Evolutionary conservation across 2,329 filamentous ascomycete species (phyloP).

Genomic region (Pseudocercospora macadamiae): DNA sequence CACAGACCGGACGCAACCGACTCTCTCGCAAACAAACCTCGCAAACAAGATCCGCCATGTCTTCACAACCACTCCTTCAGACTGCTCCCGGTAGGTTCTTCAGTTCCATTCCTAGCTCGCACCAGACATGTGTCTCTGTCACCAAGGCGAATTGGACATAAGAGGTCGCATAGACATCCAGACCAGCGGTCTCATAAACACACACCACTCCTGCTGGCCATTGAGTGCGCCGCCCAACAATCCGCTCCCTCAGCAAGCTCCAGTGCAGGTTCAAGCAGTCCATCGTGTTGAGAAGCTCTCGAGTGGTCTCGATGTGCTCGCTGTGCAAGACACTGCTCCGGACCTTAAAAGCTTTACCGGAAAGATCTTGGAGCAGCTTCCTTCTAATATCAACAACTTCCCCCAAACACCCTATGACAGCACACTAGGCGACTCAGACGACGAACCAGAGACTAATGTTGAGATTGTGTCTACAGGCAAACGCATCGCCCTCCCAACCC

Average conservation of each 20-base stretch:
- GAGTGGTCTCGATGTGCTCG: not conserved
- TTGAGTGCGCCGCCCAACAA: not conserved
- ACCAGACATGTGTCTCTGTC: not conserved
- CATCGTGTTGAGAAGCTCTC: not conserved
- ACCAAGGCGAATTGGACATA: not conserved
- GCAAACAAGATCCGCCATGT: slow-evolving; percentile 64
- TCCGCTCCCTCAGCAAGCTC: not conserved
- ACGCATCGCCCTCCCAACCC: slow-evolving; percentile 94
- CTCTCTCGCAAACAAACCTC: not conserved
- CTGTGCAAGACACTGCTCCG: too few species aligned
- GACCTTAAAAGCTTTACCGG: too few species aligned
- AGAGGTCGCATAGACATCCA: not conserved
- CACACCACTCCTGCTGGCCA: not conserved
- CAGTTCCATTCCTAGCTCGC: not conserved
- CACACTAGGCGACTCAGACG: not conserved
- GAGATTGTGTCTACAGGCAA: slow-evolving; percentile 67
- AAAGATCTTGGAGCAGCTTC: too few species aligned
- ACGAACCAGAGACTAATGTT: not conserved
- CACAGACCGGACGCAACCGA: too few species aligned
- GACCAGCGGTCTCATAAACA: not conserved
- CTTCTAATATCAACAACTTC: too few species aligned
- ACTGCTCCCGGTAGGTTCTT: slow-evolving; percentile 75
- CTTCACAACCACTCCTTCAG: slow-evolving; percentile 92
- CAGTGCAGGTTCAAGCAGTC: not conserved
- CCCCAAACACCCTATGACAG: not conserved